Evolutionary conservation across 2,329 filamentous ascomycete genomes (phyloP), one percentile per base, ranked within the genome.

Genomic region (Sporothrix mexicana): DNA sequence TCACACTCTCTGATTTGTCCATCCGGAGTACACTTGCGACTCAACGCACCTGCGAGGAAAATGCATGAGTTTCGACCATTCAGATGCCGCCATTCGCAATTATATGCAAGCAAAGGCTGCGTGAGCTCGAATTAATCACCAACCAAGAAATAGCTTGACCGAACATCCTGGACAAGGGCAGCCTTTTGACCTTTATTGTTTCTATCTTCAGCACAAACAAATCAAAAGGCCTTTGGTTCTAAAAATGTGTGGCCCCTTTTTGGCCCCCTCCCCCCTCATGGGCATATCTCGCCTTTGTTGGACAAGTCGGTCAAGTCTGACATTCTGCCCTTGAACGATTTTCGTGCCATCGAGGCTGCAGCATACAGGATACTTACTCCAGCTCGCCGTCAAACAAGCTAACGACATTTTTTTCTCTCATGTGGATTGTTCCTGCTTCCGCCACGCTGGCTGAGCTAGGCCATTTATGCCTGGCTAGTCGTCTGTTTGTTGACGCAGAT

Each of bases 401-500:
- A 23, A 25, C 49, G 20, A 41, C 36, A 20, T 23, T 49, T 30
- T 36, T 10, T 49, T 23, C 12, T 49, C 25, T 17, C n/a, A 49
- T 49, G 43, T 10, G 43, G 41, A 25, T 30, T 30, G 8, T 23
- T 25, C 20, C 30, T 36, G 30, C 30, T 61, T 61, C 23, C 23
- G 30, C 10, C 66, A 55, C 49, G 66, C 66, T 69, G 66, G 47
- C 49, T 36, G 49, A 43, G 25, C 66, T 25, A 55, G 49, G 3
- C 43, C 30, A 51, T 10, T n/a, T 55, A 9, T 55, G 17, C 53
- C 6, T 64, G 57, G 17, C n/a, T 55, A 17, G 62, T 59, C 51
- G 51, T 51, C 70, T 71, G 70, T 51, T 73, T 68, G 74, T 51
- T 64, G 71, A 47, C 74, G 74, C 74, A 75, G 13, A 20, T 74